Conservation (phyloP, 306 rosid species). For the Trifolium subterraneum region DNA sequence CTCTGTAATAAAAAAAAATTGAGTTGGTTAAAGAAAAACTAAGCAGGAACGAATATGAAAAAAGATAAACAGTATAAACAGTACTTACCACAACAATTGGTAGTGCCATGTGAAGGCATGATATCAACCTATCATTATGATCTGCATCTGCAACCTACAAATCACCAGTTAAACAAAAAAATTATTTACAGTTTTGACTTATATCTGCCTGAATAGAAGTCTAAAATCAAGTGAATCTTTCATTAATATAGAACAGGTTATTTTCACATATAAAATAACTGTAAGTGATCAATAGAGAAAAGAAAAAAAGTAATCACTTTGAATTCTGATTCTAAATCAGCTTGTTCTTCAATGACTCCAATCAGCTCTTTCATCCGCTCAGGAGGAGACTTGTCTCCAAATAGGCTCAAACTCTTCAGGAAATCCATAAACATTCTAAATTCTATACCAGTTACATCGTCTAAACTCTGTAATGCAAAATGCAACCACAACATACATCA, state of each 20-base stretch:
- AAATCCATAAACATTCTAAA: constrained; percentile 94
- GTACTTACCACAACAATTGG: constrained; percentile 89
- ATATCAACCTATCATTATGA: constrained; percentile 89
- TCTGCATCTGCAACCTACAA: constrained; percentile 90
- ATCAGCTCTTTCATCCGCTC: constrained; percentile 89
- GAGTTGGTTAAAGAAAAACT: constrained; percentile 28
- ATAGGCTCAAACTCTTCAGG: constrained; percentile 77
- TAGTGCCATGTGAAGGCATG: constrained; percentile 92
- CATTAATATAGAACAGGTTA: constrained; percentile 15
- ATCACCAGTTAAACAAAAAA: constrained; percentile 26
- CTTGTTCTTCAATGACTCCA: constrained; percentile 95
- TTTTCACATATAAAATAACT: constrained; percentile 20
- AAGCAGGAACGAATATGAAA: constrained; percentile 1
- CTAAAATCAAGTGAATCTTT: constrained; percentile 10
- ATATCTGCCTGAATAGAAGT: constrained; percentile 14
- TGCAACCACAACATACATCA: constrained; percentile 45
- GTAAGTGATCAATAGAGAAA: neutral
- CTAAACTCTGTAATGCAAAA: constrained; percentile 73
- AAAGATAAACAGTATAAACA: constrained; percentile 21
- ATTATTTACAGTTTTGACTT: constrained; percentile 5
- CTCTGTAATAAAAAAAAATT: constrained; percentile 54
- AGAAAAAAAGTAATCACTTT: constrained; percentile 57
- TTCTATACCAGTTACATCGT: constrained; percentile 89
- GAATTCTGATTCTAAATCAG: constrained; percentile 84
- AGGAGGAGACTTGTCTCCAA: constrained; percentile 86